phyloP scores from a whole-genome alignment of 345 rosid species.

The Sisymbrium altissimum region DNA sequence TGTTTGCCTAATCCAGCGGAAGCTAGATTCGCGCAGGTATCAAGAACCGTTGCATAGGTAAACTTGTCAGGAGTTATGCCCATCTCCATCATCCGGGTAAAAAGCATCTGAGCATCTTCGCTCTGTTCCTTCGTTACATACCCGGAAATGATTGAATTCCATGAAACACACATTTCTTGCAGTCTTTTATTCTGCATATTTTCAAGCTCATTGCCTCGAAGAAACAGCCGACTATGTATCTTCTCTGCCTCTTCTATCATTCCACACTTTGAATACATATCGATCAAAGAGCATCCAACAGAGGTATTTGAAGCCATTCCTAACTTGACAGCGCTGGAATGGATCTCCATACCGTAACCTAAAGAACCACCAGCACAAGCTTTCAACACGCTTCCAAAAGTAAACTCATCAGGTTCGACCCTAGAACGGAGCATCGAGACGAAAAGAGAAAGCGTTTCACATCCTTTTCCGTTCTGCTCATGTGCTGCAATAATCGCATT shows the following conservation, averaged over 20 bases:
- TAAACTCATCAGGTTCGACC: slow-evolving; percentile 82
- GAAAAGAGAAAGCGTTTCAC: slow-evolving; percentile 54
- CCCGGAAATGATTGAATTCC: slow-evolving; percentile 75
- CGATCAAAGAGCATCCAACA: slow-evolving; percentile 76
- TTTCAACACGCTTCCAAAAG: slow-evolving; percentile 89
- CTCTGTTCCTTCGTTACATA: slow-evolving; percentile 61
- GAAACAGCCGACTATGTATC: slow-evolving; percentile 63
- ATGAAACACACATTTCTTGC: slow-evolving; percentile 50
- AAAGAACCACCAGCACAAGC: slow-evolving; percentile 64
- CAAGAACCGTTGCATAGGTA: slow-evolving; percentile 83
- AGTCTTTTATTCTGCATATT: slow-evolving; percentile 58
- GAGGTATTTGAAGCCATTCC: slow-evolving; percentile 62
- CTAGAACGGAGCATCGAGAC: slow-evolving; percentile 59
- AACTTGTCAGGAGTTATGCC: slow-evolving; percentile 71
- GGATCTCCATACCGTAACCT: slow-evolving; percentile 68
- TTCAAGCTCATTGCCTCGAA: slow-evolving; percentile 56
- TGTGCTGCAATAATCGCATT: slow-evolving; percentile 84
- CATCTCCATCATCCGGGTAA: slow-evolving; percentile 60
- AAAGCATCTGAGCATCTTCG: slow-evolving; percentile 73
- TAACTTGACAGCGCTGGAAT: slow-evolving; percentile 63
- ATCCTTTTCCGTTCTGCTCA: slow-evolving; percentile 68
- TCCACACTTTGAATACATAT: slow-evolving; percentile 89
- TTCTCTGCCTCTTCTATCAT: slow-evolving; percentile 66
- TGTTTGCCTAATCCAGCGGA: slow-evolving; percentile 78
- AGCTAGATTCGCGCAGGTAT: slow-evolving; percentile 83